Evolutionary conservation across 352 stramenopile genomes (phyloP).

Genomic region (Phytophthora sp.): DNA sequence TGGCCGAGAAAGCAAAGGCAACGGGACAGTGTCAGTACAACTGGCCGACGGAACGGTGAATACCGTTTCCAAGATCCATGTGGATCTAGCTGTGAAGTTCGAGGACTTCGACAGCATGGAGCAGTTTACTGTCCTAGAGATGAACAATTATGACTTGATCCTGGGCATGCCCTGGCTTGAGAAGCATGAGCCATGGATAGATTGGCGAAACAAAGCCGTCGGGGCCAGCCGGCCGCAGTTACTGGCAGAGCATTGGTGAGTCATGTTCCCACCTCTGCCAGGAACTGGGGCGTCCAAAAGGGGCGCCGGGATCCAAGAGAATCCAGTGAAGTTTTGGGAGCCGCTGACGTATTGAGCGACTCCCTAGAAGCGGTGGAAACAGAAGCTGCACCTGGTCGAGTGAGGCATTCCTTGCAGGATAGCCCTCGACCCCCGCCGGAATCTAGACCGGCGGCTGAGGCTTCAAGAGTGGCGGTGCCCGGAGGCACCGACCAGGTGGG

Average conservation of each 20-base stretch:
- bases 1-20: conserved; percentile 8
- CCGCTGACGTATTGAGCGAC: not conserved
- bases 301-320: not conserved
- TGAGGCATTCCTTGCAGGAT: too few relatives aligned
- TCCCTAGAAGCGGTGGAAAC: too few relatives aligned
- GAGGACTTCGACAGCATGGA: conserved; percentile 12
- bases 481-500: too few relatives aligned
- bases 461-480: too few relatives aligned
- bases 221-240: not conserved
- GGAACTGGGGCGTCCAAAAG: not conserved
- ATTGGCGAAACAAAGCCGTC: conserved; percentile 20
- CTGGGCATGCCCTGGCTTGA: conserved; percentile 28
- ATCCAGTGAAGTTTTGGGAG: not conserved
- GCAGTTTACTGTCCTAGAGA: conserved; percentile 2
- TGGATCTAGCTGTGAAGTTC: conserved; percentile 12
- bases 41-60: conserved; percentile 1
- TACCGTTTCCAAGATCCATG: conserved; percentile 2
- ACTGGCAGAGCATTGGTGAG: conserved; percentile 19
- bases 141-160: conserved; percentile 31
- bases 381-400: too few relatives aligned
- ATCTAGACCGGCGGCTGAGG: too few relatives aligned
- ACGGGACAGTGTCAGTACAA: conserved; percentile 14
- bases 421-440: too few relatives aligned
- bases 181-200: conserved; percentile 5
- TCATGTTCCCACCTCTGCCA: conserved; percentile 5